Conservation (phyloP, 2,329 filamentous ascomycete genomes). For the Claviceps pusilla region DNA sequence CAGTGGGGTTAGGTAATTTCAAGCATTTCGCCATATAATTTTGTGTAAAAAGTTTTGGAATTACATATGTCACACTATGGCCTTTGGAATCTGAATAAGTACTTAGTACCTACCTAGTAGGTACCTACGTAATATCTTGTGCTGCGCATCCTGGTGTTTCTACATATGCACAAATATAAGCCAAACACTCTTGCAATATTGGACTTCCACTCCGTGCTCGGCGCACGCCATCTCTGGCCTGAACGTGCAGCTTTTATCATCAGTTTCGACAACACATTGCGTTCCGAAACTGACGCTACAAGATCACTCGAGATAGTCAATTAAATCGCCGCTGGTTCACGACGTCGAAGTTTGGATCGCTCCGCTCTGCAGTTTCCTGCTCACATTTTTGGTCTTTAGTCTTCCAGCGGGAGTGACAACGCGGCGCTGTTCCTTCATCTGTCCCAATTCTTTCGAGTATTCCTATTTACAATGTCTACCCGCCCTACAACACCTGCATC, state of each 20-base stretch:
- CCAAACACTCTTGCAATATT: no score
- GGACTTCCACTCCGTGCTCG: no score
- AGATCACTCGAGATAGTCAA: no score
- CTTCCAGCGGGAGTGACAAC: neutral
- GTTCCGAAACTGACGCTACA: neutral
- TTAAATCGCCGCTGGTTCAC: neutral
- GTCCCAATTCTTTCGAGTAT: neutral
- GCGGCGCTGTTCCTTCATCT: neutral
- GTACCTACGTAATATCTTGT: no score
- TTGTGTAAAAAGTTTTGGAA: no score
- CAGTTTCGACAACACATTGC: neutral
- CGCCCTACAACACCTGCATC: constrained; percentile 36
- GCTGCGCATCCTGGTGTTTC: neutral
- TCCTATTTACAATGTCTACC: constrained; percentile 25
- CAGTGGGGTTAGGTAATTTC: no score
- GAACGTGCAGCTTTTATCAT: neutral
- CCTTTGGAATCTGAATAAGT: no score
- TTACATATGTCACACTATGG: no score
- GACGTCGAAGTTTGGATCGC: neutral
- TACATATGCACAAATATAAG: neutral
- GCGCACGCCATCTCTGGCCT: neutral
- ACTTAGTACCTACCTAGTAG: no score
- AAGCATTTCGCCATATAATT: no score
- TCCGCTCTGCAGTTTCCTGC: neutral
- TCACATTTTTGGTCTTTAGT: neutral